These are phyloP conservation scores for Trametes coccinea DNA, from an alignment of 768 basidiomycete genomes.

Conservation along the genomic window DNA sequence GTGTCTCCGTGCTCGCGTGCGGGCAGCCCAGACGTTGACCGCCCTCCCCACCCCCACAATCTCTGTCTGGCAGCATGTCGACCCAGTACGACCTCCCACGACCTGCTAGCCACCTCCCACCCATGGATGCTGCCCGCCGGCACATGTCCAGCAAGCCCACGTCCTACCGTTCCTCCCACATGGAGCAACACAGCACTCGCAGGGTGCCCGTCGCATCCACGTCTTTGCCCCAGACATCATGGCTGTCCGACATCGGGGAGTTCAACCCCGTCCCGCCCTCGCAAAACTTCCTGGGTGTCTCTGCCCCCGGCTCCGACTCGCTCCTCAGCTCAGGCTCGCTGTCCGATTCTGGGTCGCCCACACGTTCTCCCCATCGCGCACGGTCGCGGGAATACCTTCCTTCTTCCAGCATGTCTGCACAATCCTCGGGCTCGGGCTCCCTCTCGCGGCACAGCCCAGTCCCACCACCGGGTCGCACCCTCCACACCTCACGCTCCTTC, in stretches of 20 bases:
- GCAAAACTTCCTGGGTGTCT: slow-evolving; percentile 8
- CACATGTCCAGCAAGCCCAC: slow-evolving; percentile 9
- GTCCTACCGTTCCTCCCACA: slow-evolving; percentile 1
- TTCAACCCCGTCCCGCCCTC: neutral
- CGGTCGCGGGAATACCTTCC: slow-evolving; percentile 15
- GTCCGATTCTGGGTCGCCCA: slow-evolving; percentile 13
- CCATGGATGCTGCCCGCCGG: slow-evolving; percentile 11
- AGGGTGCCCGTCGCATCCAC: slow-evolving; percentile 10
- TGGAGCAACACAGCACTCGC: slow-evolving; percentile 1
- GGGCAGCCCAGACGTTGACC: neutral
- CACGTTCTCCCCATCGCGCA: slow-evolving; percentile 3
- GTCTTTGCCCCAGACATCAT: slow-evolving; percentile 14
- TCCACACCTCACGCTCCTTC: slow-evolving; percentile 15
- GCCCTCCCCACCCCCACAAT: neutral
- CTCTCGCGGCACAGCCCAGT: slow-evolving; percentile 16
- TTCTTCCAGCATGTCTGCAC: slow-evolving; percentile 3
- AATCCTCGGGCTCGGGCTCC: slow-evolving; percentile 4
- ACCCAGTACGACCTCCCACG: slow-evolving; percentile 20
- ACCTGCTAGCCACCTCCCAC: slow-evolving; percentile 9
- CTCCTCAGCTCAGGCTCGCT: slow-evolving; percentile 13
- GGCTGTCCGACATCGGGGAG: slow-evolving; percentile 17
- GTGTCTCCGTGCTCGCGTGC: neutral
- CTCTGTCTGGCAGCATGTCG: slow-evolving; percentile 15
- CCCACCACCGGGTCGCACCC: neutral
- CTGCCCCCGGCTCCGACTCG: slow-evolving; percentile 4